Evolutionary conservation across 768 basidiomycete species (phyloP).

Genomic region (Agrocybe pediades): DNA sequence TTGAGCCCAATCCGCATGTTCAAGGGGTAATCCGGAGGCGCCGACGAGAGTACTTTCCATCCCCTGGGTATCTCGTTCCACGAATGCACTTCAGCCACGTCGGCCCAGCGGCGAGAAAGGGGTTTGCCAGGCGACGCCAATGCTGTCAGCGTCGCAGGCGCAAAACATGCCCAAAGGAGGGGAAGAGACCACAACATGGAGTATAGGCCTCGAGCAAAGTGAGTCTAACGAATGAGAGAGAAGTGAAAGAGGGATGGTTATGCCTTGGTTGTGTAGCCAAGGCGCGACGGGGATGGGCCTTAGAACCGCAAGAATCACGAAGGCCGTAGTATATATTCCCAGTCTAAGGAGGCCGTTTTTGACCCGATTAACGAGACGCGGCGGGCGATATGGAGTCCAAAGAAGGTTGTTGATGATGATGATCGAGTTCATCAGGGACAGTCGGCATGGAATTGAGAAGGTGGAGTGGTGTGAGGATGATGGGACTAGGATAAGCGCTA

Average conservation of each 20-base stretch:
- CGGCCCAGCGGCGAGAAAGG: background rate
- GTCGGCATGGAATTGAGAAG: background rate
- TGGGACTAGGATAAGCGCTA: too few species aligned
- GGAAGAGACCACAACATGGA: background rate
- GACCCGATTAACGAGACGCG: background rate
- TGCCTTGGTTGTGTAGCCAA: background rate
- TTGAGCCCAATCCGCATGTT: conserved; percentile 45
- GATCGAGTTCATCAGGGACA: background rate
- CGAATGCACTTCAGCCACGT: background rate
- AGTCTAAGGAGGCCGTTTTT: too few species aligned
- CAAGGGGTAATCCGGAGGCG: conserved; percentile 27
- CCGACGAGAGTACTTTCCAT: background rate
- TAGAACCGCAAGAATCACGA: background rate
- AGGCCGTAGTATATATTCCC: background rate
- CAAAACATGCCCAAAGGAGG: background rate
- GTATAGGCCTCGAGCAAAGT: background rate
- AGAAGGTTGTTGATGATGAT: too few species aligned
- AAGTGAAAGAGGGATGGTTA: background rate
- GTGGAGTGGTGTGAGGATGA: background rate
- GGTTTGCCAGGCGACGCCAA: background rate
- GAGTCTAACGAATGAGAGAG: background rate
- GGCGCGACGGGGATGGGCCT: background rate
- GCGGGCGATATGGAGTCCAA: too few species aligned
- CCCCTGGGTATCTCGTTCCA: background rate
- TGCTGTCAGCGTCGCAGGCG: background rate